Conservation (phyloP, 2,329 filamentous ascomycete genomes). For the Microsporum ferrugineum region DNA sequence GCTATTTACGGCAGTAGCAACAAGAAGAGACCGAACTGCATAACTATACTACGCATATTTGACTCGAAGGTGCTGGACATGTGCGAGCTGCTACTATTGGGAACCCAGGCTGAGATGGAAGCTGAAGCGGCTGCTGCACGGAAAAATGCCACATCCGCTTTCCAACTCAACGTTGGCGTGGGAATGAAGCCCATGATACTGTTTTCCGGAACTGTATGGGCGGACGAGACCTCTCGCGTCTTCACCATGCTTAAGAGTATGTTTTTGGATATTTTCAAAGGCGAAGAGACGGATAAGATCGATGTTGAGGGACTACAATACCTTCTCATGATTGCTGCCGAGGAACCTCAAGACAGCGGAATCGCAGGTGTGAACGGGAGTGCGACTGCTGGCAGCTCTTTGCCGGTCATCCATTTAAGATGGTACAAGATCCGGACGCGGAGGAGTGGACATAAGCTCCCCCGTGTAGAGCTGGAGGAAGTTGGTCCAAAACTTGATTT, state of each 20-base stretch:
- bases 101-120: conserved; percentile 51
- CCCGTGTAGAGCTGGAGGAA: conserved; percentile 85
- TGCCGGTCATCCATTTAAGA: conserved; percentile 50
- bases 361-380: conserved; percentile 21
- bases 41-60: conserved; percentile 76
- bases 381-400: conserved; percentile 7
- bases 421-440: conserved; percentile 79
- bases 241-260: conserved; percentile 81
- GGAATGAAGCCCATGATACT: conserved; percentile 80
- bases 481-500: conserved; percentile 93
- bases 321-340: conserved; percentile 68
- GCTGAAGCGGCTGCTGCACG: conserved; percentile 54
- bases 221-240: conserved; percentile 64
- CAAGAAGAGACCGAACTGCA: conserved; percentile 89
- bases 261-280: conserved; percentile 83
- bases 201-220: conserved; percentile 83
- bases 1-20: conserved; percentile 73
- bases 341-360: conserved; percentile 40
- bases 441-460: conserved; percentile 74
- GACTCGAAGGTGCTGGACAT: conserved; percentile 84
- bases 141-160: conserved; percentile 33
- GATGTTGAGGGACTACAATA: conserved; percentile 95
- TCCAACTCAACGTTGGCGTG: conserved; percentile 51
- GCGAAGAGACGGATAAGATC: conserved; percentile 65
- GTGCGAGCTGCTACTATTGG: conserved; percentile 77